phyloP scores from a whole-genome alignment of 2,329 filamentous ascomycete genomes.

The Cordyceps javanica region DNA sequence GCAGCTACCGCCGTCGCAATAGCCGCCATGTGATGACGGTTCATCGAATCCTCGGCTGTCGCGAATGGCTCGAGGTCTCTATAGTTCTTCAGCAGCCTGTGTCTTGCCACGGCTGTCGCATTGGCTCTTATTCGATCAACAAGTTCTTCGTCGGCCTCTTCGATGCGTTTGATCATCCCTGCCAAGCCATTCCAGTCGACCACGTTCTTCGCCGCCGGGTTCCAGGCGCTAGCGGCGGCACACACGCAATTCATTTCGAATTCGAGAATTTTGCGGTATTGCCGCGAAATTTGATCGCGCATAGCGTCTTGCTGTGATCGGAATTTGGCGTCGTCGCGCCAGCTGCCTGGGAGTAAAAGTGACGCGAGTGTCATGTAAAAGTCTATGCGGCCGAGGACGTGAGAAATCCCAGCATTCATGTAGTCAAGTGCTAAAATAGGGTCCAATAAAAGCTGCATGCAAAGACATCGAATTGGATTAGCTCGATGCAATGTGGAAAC shows the following conservation, averaged over 20 bases:
- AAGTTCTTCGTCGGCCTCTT: constrained; percentile 23
- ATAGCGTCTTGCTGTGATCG: constrained; percentile 16
- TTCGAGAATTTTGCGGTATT: constrained; percentile 29
- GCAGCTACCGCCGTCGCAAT: constrained; percentile 7
- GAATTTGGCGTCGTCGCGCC: constrained; percentile 19
- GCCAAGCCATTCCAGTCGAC: constrained; percentile 29
- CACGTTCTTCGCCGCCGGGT: constrained; percentile 30
- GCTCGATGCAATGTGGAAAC: neutral
- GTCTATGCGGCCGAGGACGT: constrained; percentile 27
- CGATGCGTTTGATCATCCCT: constrained; percentile 22
- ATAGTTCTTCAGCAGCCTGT: neutral
- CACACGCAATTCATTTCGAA: constrained; percentile 36
- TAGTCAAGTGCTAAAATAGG: constrained; percentile 27
- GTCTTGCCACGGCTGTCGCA: neutral
- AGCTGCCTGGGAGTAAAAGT: constrained; percentile 21
- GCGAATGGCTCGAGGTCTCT: constrained; percentile 3
- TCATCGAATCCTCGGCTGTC: neutral
- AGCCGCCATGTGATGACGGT: constrained; percentile 9
- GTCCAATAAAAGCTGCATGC: constrained; percentile 28
- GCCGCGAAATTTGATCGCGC: constrained; percentile 20
- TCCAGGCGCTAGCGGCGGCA: constrained; percentile 31
- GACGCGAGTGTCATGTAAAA: constrained; percentile 29
- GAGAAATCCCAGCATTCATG: constrained; percentile 24
- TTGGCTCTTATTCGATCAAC: constrained; percentile 17
- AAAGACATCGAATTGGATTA: neutral